Evolutionary conservation across 805 yeast genomes (phyloP), one percentile per base, ranked within the genome.

Genomic region (Zygosaccharomyces bisporus): DNA sequence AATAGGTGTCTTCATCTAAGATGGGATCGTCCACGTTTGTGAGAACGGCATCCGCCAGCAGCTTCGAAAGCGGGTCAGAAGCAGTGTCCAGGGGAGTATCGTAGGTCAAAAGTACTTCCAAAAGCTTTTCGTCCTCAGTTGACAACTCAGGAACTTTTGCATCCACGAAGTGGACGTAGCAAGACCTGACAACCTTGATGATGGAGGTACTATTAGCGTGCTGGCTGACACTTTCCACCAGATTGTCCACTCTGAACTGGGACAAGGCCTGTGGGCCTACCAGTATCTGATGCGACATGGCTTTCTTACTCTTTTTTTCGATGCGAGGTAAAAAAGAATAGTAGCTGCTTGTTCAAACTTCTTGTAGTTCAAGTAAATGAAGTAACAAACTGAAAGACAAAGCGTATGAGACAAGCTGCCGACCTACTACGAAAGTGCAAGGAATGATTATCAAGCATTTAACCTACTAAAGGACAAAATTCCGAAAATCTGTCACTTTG

Each of bases 221-320:
- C 19, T 77, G 76, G 69, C 86, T 83, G 68, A 91, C 79, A 58
- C 82, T 87, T 52, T 79, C 72, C 53, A 79, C 72, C 69, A 90
- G 72, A 54, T 76, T 83, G 49, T 80, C 76, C 53, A 89, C 81
- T 70, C 98, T 79, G 68, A 91, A 91, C 40, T 77, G 77, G 41
- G 98, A 90, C 62, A 89, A 74, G 51, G 96, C 97, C 60, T 76
- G 77, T 39, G 96, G 95, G 46, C 99, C 99, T 36, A 95, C 83
- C 53, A 88, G 73, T 48, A 77, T 68, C 55, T 76, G 63, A 71
- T 76, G 59, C 39, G 71, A 60, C 72, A 70, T 71, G 40, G 48
- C 30, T 27, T 14, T 40, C 39, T 17, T 25, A 20, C 14, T 20
- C 35, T 41, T 12, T n/a, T n/a, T 13, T 9, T 21, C 21, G 16